Base-by-base conservation (phyloP, 495 filamentous ascomycete species). In the Talaromyces thailandensis region DNA sequence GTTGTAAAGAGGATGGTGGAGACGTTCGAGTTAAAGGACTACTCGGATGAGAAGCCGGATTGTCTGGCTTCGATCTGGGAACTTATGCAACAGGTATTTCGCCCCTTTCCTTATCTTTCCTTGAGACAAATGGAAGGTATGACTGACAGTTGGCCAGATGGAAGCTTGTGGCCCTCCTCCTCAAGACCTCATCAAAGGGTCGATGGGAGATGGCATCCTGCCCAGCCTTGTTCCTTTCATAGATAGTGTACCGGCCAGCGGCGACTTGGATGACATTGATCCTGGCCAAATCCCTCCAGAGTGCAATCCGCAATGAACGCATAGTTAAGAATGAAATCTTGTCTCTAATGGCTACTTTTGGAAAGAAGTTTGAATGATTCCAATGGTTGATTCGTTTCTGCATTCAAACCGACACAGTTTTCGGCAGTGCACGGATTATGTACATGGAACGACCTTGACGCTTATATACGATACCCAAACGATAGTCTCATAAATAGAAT, bases 61-160 rank as follows among this genome's bases (percentile, higher is more conserved):
- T 91, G 95, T 78, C 79, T 92, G 64, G 91, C 96, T 74, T 96
- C 90, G 76, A 92, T 98, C 67, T 91, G 96, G 67, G 92, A 96
- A 68, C 84, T 87, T 70, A 98, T 98, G 94, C 94, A 98, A 70
- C 91, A 93, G 85, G 94, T 96, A 71, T 14, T 40, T 16, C 35
- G 12, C 14, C 35, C 14, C 14, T 40, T 70, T 83, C 55, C 57
- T 12, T 26, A 31, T 25, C 40, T 18, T 59, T 29, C 14, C 64
- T n/a, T 64, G 18, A 60, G 60, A 43, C 53, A 61, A 56, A 26
- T 50, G 25, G 43, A 65, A 12, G 55, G 50, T 12, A 18, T 56
- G 25, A 35, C 58, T 63, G 52, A 60, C 18, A 58, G 57, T 24
- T 16, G 58, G 31, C 56, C 61, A 82, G 94, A 98, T 98, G 93